A percentile compares a stretch with the other conserved stretches of the same genome.
Conservation (phyloP, 805 yeast species). For the Kodamaea restingae region DNA sequence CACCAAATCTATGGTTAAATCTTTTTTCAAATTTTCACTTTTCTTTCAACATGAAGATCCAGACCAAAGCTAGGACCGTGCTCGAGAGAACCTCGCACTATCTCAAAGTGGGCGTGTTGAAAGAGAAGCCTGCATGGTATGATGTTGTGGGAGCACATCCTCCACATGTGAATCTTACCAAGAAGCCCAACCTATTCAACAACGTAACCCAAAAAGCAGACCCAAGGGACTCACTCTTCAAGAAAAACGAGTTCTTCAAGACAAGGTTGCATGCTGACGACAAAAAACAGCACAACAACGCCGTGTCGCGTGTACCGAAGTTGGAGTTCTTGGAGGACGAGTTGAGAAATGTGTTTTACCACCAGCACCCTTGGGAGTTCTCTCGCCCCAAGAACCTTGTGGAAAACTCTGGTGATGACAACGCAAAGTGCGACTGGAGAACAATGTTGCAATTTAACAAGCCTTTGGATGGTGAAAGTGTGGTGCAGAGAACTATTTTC, state of each 20-base stretch:
- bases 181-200: constrained; percentile 35
- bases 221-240: constrained; percentile 22
- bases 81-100: constrained; percentile 78
- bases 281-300: constrained; percentile 33
- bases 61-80: constrained; percentile 64
- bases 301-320: constrained; percentile 48
- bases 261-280: constrained; percentile 45
- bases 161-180: constrained; percentile 62
- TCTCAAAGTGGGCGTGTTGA: constrained; percentile 64
- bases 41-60: constrained; percentile 52
- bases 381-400: constrained; percentile 82
- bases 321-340: constrained; percentile 71
- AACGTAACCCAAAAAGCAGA: constrained; percentile 23
- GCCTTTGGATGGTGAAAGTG: constrained; percentile 79
- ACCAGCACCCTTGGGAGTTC: constrained; percentile 97
- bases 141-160: constrained; percentile 80
- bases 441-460: constrained; percentile 66
- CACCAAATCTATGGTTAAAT: neutral
- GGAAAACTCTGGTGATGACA: constrained; percentile 67
- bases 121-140: constrained; percentile 82
- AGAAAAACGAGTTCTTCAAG: constrained; percentile 26
- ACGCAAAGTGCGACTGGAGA: constrained; percentile 67
- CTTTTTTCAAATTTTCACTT: neutral
- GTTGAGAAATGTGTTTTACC: constrained; percentile 74
- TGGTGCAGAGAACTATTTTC: constrained; percentile 43